Base-by-base conservation (phyloP, 2,329 filamentous ascomycete genomes). In the Colletotrichum scovillei region DNA sequence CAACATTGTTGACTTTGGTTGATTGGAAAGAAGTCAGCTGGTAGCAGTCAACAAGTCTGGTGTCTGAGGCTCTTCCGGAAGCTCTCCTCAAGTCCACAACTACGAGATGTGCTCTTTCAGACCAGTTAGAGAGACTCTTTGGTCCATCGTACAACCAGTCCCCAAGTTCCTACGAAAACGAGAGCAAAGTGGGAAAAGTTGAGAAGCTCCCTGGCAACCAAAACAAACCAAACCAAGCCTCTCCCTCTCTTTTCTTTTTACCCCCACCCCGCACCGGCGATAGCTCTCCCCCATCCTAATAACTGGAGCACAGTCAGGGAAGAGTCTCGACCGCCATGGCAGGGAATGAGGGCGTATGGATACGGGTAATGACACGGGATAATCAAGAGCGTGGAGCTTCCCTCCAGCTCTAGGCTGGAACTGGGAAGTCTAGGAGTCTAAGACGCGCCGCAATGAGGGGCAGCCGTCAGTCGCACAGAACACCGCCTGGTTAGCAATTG, bases 381-480 rank as follows among this genome's bases (percentile, higher is more conserved):
- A 63, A 28, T 12, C 30, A 67, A 30, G 30, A 9, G 12, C 62
- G 62, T 63, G 62, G 62, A 55, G 46, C 62, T 53, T 55, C 46
- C n/a, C 60, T 53, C 28, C 30, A 24, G 62, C 62, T 52, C 59
- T 28, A 52, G 38, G 49, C 42, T 65, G 22, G 35, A 42, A 55
- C 9, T 16, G 63, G 28, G 28, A 42, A 49, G 35, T 58, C 64
- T 30, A 12, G 28, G 26, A 49, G 35, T 58, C 57, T 30, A 12
- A 53, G 64, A 69, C 28, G 65, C 69, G 64, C 69, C 64, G 58
- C 69, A 72, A 63, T 63, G 64, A 71, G 67, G 32, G 26, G 62
- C 58, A 66, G 22, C n/a, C n/a, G 49, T 56, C 52, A 35, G 46
- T 24, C 19, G 42, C n/a, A 69, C 56, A 28, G 26, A 24, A 63